Evolutionary conservation across 768 basidiomycete genomes (phyloP).

Genomic region (Suillus clintonianus): DNA sequence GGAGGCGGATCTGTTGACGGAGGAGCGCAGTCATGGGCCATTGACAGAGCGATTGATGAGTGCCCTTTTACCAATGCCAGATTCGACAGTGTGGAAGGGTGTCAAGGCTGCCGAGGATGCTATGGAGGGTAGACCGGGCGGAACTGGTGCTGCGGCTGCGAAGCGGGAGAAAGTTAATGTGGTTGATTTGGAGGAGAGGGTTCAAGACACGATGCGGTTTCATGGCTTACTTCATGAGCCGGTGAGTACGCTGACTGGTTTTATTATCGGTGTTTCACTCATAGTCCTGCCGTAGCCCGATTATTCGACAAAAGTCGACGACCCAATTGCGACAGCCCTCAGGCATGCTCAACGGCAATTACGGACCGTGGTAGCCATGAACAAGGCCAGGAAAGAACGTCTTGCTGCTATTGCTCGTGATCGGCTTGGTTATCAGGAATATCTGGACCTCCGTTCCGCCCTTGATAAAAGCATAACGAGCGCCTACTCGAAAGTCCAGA

Average conservation of each 20-base stretch:
- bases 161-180: conserved; percentile 76
- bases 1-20: conserved; percentile 68
- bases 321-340: conserved; percentile 89
- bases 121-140: conserved; percentile 81
- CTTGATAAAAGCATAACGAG: conserved; percentile 83
- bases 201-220: conserved; percentile 75
- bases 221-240: conserved; percentile 69
- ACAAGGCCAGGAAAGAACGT: conserved; percentile 79
- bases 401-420: conserved; percentile 79
- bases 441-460: conserved; percentile 78
- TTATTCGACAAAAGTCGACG: conserved; percentile 80
- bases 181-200: conserved; percentile 73
- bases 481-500: conserved; percentile 78
- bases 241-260: conserved; percentile 46
- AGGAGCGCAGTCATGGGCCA: conserved; percentile 84
- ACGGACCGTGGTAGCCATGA: conserved; percentile 71
- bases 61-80: conserved; percentile 70
- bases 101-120: conserved; percentile 84
- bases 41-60: conserved; percentile 84
- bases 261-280: conserved; percentile 12
- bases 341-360: conserved; percentile 87
- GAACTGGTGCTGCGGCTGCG: conserved; percentile 76
- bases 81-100: conserved; percentile 66
- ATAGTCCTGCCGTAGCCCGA: conserved; percentile 53
- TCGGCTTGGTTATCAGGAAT: conserved; percentile 90